phyloP scores from a whole-genome alignment of 164 flowering plant genomes.

The Umbellularia californica region DNA sequence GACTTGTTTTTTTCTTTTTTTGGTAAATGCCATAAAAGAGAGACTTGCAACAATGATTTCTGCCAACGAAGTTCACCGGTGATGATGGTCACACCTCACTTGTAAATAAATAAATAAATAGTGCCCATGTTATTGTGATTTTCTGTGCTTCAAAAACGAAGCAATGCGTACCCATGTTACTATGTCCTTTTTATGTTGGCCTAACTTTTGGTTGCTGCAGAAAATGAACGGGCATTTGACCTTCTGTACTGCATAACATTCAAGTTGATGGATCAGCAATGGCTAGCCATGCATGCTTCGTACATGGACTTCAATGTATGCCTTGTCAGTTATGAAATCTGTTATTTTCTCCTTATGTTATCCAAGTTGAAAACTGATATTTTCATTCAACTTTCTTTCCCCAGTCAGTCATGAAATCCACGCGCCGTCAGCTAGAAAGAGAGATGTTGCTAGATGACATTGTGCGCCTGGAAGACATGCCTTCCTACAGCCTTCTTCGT shows the following conservation, averaged over 20 bases:
- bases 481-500: constrained; percentile 55
- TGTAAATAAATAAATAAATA: too few relatives aligned
- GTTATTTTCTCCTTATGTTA: background rate
- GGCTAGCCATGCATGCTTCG: constrained; percentile 35
- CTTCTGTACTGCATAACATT: constrained; percentile 31
- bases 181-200: background rate
- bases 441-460: constrained; percentile 64
- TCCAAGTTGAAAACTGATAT: background rate
- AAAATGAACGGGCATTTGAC: constrained; percentile 30
- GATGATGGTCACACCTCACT: too few relatives aligned
- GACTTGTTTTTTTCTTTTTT: too few relatives aligned
- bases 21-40: too few relatives aligned
- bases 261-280: constrained; percentile 34
- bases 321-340: background rate
- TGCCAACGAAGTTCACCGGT: too few relatives aligned
- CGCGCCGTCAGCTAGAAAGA: constrained; percentile 63
- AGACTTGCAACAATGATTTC: too few relatives aligned
- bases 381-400: background rate
- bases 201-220: constrained; percentile 13
- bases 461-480: constrained; percentile 61
- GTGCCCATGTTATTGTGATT: too few relatives aligned
- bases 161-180: too few relatives aligned
- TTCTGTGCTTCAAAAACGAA: too few relatives aligned
- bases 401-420: constrained; percentile 76
- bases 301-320: constrained; percentile 39